phyloP scores from a whole-genome alignment of 1,284 basidiomycete genomes.

The Rhodotorula sp. region DNA sequence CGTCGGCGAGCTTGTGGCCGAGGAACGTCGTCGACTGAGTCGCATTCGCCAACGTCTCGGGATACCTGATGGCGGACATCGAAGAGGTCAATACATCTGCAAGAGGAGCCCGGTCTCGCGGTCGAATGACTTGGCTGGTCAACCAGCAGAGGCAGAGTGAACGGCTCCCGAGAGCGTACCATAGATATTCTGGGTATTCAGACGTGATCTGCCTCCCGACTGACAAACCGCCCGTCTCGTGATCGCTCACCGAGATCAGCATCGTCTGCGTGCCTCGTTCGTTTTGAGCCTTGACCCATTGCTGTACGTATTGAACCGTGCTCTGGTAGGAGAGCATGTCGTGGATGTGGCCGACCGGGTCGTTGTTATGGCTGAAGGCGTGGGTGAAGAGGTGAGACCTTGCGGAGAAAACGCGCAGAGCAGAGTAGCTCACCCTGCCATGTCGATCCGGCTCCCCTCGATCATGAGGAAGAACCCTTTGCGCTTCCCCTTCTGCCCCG shows the following conservation, averaged over 20 bases:
- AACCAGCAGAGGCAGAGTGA: not conserved
- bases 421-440: constrained; percentile 39
- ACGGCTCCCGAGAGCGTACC: not conserved
- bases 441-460: constrained; percentile 47
- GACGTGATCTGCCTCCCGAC: constrained; percentile 48
- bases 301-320: constrained; percentile 46
- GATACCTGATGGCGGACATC: constrained; percentile 44
- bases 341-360: constrained; percentile 45
- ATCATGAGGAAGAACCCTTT: constrained; percentile 47
- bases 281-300: constrained; percentile 46
- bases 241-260: constrained; percentile 49
- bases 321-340: constrained; percentile 51
- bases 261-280: constrained; percentile 45
- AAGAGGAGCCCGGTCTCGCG: not conserved
- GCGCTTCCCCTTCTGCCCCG: constrained; percentile 24
- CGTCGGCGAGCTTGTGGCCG: constrained; percentile 29
- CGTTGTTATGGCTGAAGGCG: constrained; percentile 43
- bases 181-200: constrained; percentile 46
- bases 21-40: constrained; percentile 48
- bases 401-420: not conserved
- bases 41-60: constrained; percentile 47
- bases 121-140: not conserved
- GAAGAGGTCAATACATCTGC: no score
- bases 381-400: not conserved
- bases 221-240: constrained; percentile 51